Evolutionary conservation across 1,284 basidiomycete species (phyloP), one percentile per base, ranked within the genome.

Genomic region (Tremellales sp.): DNA sequence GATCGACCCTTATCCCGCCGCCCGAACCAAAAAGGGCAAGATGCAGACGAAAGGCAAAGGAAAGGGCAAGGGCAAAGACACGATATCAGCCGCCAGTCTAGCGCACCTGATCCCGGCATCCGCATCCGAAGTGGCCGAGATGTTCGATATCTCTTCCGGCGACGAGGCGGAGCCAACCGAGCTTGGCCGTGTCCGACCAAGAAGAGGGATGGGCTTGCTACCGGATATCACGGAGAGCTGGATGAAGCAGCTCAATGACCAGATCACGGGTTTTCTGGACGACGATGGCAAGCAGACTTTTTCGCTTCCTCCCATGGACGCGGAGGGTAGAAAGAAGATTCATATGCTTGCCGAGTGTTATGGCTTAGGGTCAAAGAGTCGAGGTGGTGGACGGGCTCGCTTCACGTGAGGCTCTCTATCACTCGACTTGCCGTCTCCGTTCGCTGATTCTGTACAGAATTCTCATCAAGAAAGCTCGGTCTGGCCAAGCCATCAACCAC

Each of bases 331-430:
- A 55, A 83, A 81, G 73, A 76, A 76, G 47, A 79, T 91, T 0
- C 91, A 96, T 64, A 80, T 88, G 64, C 73, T 93, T 56, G 89
- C 89, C 12, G 56, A 70, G 6, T 83, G 81, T 48, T 93, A 92
- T 68, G 79, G 79, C 21, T 56, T 96, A 67, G 86, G 84, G 74
- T 89, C 86, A 53, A 65, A 79, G 57, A 89, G 86, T 62, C 82
- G 84, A 54, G 89, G 89, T 0, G 76, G 78, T 10, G 89, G 84
- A 0, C 68, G 72, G 15, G 64, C 61, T 37, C 75, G 90, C 51
- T 76, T 75, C 65, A 70, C 73, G 72, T 75, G 53, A 62, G 73
- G 68, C 21, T 27, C 37, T 19, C 42, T 31, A 29, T 22, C 24
- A 21, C 13, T 39, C n/a, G 13, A 23, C 5, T 44, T 8, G 25